A percentile compares a stretch with the other conserved stretches of the same genome.
phyloP scores from a whole-genome alignment of 371 early-diverging fungal species.

The Lichtheimia ornata region DNA sequence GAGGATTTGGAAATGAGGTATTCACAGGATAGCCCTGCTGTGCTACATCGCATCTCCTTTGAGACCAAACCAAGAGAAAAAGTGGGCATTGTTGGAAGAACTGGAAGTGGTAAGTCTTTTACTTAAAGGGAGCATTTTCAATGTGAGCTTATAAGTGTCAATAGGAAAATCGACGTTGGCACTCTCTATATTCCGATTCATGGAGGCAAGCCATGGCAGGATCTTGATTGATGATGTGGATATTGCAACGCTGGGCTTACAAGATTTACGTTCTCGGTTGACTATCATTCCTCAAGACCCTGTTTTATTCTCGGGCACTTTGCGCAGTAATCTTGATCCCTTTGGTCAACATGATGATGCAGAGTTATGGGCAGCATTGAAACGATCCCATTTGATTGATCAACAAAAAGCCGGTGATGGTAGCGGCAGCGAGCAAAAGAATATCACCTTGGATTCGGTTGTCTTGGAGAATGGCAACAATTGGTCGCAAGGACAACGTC shows the following conservation, averaged over 20 bases:
- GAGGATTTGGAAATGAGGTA: conserved; percentile 69
- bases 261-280: conserved; percentile 61
- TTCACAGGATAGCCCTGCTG: conserved; percentile 64
- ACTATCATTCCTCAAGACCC: conserved; percentile 79
- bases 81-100: conserved; percentile 67
- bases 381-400: conserved; percentile 59
- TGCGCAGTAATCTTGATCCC: conserved; percentile 80
- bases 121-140: not conserved
- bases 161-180: conserved; percentile 64
- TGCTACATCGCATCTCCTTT: conserved; percentile 70
- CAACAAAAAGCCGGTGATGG: conserved; percentile 26
- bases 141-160: not conserved
- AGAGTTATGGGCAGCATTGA: conserved; percentile 77
- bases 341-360: conserved; percentile 71
- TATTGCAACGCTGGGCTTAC: conserved; percentile 64
- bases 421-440: conserved; percentile 23
- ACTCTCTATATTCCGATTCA: conserved; percentile 72
- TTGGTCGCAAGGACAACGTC: conserved; percentile 87
- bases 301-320: conserved; percentile 74
- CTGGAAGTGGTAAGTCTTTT: conserved; percentile 23
- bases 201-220: conserved; percentile 63
- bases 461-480: conserved; percentile 77
- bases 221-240: conserved; percentile 77
- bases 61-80: conserved; percentile 55
- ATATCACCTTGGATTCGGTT: conserved; percentile 60